Evolutionary conservation across 495 filamentous ascomycete species (phyloP).

Genomic region (Pseudotulostoma volvatum): DNA sequence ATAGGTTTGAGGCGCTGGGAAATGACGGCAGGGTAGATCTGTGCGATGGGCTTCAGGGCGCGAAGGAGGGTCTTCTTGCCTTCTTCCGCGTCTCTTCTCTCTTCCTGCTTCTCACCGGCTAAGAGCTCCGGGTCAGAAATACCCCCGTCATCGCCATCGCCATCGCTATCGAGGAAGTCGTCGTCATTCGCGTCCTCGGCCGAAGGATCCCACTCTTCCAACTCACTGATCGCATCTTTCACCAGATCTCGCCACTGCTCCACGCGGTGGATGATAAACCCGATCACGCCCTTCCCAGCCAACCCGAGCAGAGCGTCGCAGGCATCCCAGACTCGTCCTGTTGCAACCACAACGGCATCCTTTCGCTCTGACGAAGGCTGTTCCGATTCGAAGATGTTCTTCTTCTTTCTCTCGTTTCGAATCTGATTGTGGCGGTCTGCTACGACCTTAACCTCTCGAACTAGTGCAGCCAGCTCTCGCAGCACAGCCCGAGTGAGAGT

Average conservation of each 20-base stretch:
- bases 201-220: slow-evolving; percentile 74
- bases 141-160: slow-evolving; percentile 20
- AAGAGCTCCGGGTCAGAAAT: too few species aligned
- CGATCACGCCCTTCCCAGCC: slow-evolving; percentile 45
- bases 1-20: slow-evolving; percentile 22
- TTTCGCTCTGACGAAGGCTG: slow-evolving; percentile 21
- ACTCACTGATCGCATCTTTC: slow-evolving; percentile 64
- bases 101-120: slow-evolving; percentile 2
- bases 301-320: slow-evolving; percentile 56
- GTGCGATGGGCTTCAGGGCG: slow-evolving; percentile 25
- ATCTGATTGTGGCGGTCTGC: slow-evolving; percentile 11
- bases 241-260: slow-evolving; percentile 54
- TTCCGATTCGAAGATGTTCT: slow-evolving; percentile 2
- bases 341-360: slow-evolving; percentile 22
- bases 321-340: slow-evolving; percentile 39
- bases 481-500: slow-evolving; percentile 19
- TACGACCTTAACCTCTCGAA: slow-evolving; percentile 19
- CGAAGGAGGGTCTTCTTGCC: slow-evolving; percentile 24
- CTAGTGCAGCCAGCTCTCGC: slow-evolving; percentile 22
- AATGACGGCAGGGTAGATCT: slow-evolving; percentile 26
- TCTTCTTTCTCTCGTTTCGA: slow-evolving; percentile 14
- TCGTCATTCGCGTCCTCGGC: slow-evolving; percentile 30
- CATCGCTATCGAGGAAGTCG: slow-evolving; percentile 25
- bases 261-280: slow-evolving; percentile 41
- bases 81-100: slow-evolving; percentile 16